These are phyloP conservation scores for Kluyveromyces sp. DNA, from an alignment of 1,139 yeast species.

Conservation along the genomic window DNA sequence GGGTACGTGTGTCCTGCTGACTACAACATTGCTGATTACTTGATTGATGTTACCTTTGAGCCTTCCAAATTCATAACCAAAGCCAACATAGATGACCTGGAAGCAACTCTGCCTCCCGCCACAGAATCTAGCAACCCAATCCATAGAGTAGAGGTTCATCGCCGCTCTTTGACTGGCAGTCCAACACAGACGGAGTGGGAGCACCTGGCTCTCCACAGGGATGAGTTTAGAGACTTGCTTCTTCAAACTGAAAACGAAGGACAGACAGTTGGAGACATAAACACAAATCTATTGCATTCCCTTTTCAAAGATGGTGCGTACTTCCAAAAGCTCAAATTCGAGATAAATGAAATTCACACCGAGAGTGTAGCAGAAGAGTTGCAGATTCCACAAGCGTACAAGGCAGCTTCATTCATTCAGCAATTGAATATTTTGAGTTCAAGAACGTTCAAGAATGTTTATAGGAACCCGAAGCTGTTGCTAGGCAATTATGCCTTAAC, in stretches of 20 bases:
- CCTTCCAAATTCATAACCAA: slow-evolving; percentile 30
- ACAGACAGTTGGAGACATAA: slow-evolving; percentile 17
- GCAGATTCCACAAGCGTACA: slow-evolving; percentile 22
- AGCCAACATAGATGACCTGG: slow-evolving; percentile 13
- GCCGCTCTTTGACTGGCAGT: slow-evolving; percentile 18
- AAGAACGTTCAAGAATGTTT: slow-evolving; percentile 84
- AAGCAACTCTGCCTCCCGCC: slow-evolving; percentile 14
- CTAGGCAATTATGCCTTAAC: slow-evolving; percentile 79
- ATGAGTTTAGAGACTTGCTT: slow-evolving; percentile 44
- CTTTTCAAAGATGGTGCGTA: slow-evolving; percentile 45
- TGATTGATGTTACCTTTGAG: slow-evolving; percentile 82
- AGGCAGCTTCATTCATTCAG: slow-evolving; percentile 49
- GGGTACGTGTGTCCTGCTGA: slow-evolving; percentile 86
- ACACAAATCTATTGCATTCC: slow-evolving; percentile 30
- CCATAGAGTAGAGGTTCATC: slow-evolving; percentile 7
- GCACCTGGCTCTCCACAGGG: slow-evolving; percentile 79
- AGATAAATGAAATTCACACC: slow-evolving; percentile 39
- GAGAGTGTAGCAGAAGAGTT: slow-evolving; percentile 26
- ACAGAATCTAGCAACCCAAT: slow-evolving; percentile 9
- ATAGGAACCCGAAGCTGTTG: slow-evolving; percentile 81
- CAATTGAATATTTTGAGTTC: slow-evolving; percentile 70
- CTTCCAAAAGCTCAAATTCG: slow-evolving; percentile 43
- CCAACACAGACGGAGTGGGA: slow-evolving; percentile 82
- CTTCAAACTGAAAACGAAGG: slow-evolving; percentile 25
- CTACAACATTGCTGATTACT: slow-evolving; percentile 86